These are phyloP conservation scores for Acrocalymma vagum DNA, from an alignment of 2,329 filamentous ascomycete species.

Conservation along the genomic window DNA sequence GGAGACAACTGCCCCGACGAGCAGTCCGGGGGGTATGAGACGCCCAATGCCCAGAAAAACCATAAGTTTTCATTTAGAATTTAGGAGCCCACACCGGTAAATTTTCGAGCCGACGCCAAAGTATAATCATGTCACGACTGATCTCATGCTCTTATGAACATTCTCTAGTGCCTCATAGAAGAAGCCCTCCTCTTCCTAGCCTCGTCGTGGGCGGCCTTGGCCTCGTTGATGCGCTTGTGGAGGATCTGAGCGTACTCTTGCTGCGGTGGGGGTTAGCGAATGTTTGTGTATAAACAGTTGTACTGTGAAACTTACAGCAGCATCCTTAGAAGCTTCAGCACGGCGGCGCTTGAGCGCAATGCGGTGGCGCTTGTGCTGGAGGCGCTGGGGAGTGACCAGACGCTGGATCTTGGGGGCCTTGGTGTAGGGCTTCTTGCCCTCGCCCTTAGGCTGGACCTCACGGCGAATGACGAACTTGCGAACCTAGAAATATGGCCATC, in stretches of 20 bases:
- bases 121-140: constrained; percentile 45
- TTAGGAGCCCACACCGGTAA: constrained; percentile 40
- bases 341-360: constrained; percentile 98
- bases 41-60: constrained; percentile 44
- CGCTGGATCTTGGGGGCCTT: constrained; percentile 99
- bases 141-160: constrained; percentile 40
- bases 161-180: constrained; percentile 63
- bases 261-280: constrained; percentile 56
- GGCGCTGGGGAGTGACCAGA: constrained; percentile 98
- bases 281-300: neutral
- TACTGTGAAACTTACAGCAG: constrained; percentile 75
- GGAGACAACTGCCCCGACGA: constrained; percentile 41
- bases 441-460: constrained; percentile 95
- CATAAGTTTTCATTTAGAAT: constrained; percentile 43
- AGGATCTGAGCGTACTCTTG: constrained; percentile 97
- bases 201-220: constrained; percentile 93
- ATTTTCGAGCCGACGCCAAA: constrained; percentile 48
- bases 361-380: constrained; percentile 99
- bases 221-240: constrained; percentile 95
- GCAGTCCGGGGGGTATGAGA: constrained; percentile 47
- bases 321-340: constrained; percentile 96
- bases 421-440: constrained; percentile 98
- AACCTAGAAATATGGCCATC: constrained; percentile 69
- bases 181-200: constrained; percentile 95
- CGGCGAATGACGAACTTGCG: constrained; percentile 99